These are phyloP conservation scores for Trichoderma koningii DNA, from an alignment of 2,329 filamentous ascomycete species.

Conservation along the genomic window DNA sequence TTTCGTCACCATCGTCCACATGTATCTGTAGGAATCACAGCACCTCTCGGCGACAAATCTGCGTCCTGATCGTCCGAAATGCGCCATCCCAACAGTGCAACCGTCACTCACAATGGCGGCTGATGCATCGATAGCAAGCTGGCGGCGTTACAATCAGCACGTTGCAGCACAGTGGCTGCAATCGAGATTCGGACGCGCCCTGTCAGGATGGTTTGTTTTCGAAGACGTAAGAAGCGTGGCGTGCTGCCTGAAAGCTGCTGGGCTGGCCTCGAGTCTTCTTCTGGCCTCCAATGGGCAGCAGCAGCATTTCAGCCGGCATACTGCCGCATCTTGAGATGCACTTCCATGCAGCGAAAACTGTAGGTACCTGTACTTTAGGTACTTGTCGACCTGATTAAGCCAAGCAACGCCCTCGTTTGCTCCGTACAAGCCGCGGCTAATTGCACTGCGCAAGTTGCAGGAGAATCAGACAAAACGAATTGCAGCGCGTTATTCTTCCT, in stretches of 20 bases:
- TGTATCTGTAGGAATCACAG: not conserved
- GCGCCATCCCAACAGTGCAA: not conserved
- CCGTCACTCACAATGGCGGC: not conserved
- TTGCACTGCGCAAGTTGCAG: not conserved
- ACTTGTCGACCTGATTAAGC: not conserved
- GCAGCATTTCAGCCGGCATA: constrained; percentile 12
- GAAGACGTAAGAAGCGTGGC: not conserved
- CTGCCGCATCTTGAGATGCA: constrained; percentile 14
- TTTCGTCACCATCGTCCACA: no score
- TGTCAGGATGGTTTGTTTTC: not conserved
- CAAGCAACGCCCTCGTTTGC: not conserved
- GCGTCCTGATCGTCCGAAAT: not conserved
- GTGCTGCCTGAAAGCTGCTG: not conserved
- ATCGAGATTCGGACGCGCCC: constrained; percentile 10
- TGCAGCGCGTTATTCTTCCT: not conserved
- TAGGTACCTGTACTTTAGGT: not conserved
- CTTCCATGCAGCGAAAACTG: not conserved
- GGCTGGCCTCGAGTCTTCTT: not conserved
- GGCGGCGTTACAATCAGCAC: no score
- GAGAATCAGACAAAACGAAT: not conserved
- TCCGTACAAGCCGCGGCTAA: constrained; percentile 5
- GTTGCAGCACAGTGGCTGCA: not conserved
- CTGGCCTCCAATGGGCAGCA: not conserved
- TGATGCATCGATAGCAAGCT: not conserved
- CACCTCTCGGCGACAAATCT: not conserved